Conservation (phyloP, 2,329 filamentous ascomycete genomes). For the Lasiodiplodia hormozganensis region DNA sequence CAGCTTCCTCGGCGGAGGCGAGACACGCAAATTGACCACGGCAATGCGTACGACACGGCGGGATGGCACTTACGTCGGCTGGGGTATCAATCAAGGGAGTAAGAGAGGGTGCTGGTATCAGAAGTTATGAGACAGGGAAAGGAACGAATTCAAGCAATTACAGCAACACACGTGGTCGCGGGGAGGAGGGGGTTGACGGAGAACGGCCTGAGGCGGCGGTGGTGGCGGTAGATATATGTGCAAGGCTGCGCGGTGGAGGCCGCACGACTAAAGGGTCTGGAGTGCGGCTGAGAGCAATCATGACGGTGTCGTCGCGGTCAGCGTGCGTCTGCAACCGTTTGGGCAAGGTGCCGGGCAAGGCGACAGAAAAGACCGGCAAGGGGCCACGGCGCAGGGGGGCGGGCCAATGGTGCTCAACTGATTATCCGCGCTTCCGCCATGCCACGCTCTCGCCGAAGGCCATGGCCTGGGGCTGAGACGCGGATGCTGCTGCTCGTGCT, state of each 20-base stretch:
- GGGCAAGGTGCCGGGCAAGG: constrained; percentile 12
- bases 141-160: constrained; percentile 13
- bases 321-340: neutral
- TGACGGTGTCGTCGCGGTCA: constrained; percentile 16
- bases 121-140: constrained; percentile 6
- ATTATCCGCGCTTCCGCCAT: constrained; percentile 5
- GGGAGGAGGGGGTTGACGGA: neutral
- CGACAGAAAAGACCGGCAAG: constrained; percentile 7
- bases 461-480: constrained; percentile 11
- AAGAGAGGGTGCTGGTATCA: neutral
- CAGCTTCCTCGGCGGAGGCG: neutral
- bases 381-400: constrained; percentile 1
- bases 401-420: constrained; percentile 7
- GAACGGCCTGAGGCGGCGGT: neutral
- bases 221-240: neutral
- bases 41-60: neutral
- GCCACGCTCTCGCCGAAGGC: constrained; percentile 1
- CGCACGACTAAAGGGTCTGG: neutral
- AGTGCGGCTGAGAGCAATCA: constrained; percentile 10
- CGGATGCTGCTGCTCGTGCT: neutral
- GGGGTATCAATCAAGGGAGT: constrained; percentile 18
- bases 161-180: constrained; percentile 25
- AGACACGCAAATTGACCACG: neutral
- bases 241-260: constrained; percentile 10
- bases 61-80: neutral